Conservation (phyloP, 805 yeast species). For the Saccharomycopsis microspora region DNA sequence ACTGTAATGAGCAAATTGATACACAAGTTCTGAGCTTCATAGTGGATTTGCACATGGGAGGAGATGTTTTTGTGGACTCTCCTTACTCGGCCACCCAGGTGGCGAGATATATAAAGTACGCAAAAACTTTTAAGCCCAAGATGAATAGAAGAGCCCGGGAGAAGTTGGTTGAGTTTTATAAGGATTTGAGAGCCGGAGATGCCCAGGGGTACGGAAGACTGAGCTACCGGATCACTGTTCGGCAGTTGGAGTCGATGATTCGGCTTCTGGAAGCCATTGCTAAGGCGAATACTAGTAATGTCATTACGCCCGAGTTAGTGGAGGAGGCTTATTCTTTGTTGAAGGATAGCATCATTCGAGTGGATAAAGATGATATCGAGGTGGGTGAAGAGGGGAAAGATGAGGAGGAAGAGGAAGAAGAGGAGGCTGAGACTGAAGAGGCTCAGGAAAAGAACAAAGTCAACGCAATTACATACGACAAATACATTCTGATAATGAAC, state of each 20-base stretch:
- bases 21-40: constrained; percentile 86
- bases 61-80: constrained; percentile 83
- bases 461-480: constrained; percentile 67
- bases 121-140: constrained; percentile 84
- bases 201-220: constrained; percentile 80
- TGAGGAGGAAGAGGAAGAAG: constrained; percentile 16
- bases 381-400: constrained; percentile 51
- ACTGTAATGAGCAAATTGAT: constrained; percentile 84
- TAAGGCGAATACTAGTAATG: constrained; percentile 88
- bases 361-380: constrained; percentile 87
- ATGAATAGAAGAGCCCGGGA: constrained; percentile 76
- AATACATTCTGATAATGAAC: constrained; percentile 77
- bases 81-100: constrained; percentile 85
- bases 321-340: constrained; percentile 87
- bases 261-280: constrained; percentile 94
- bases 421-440: background rate
- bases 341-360: constrained; percentile 85
- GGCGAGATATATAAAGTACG: constrained; percentile 80
- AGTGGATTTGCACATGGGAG: constrained; percentile 81
- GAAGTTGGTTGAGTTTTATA: constrained; percentile 65
- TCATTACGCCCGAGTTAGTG: constrained; percentile 72
- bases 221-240: constrained; percentile 89
- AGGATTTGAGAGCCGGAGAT: constrained; percentile 79
- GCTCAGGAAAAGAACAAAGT: constrained; percentile 18
- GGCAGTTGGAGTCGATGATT: constrained; percentile 91